Evolutionary conservation across 2,329 filamentous ascomycete species (phyloP).

Genomic region (Pseudogymnoascus sp.): DNA sequence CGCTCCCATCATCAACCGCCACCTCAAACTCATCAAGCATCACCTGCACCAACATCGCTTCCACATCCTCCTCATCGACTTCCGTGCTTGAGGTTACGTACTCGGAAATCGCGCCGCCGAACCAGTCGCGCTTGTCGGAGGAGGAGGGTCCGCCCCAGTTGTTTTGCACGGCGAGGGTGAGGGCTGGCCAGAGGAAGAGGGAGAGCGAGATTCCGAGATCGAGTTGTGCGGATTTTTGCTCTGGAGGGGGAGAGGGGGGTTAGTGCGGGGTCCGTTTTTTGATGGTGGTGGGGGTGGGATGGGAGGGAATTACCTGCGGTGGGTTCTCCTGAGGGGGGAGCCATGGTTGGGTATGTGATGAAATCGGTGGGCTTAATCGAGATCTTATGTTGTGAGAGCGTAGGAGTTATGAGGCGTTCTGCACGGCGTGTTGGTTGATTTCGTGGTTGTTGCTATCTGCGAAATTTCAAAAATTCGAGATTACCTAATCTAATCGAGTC

Average conservation of each 20-base stretch:
- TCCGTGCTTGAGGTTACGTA: slow-evolving; percentile 57
- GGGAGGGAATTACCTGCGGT: slow-evolving; percentile 19
- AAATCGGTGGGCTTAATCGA: not conserved
- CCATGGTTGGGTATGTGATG: not conserved
- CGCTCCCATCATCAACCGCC: slow-evolving; percentile 83
- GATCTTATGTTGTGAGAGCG: not conserved
- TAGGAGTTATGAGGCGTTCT: not conserved
- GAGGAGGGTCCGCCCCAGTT: slow-evolving; percentile 81
- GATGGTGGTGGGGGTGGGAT: not conserved
- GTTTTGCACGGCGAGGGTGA: slow-evolving; percentile 80
- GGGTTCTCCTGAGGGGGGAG: not conserved
- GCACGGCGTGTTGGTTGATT: not conserved
- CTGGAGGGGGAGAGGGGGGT: slow-evolving; percentile 35
- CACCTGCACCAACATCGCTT: slow-evolving; percentile 78
- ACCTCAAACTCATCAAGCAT: slow-evolving; percentile 97
- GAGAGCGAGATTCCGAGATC: slow-evolving; percentile 82
- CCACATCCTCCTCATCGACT: slow-evolving; percentile 72
- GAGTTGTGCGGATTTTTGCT: slow-evolving; percentile 59
- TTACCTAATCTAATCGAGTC: not conserved
- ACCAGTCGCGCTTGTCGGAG: slow-evolving; percentile 90
- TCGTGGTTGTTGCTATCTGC: not conserved
- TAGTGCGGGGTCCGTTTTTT: slow-evolving; percentile 13
- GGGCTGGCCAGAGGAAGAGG: slow-evolving; percentile 80
- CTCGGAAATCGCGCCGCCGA: slow-evolving; percentile 80
- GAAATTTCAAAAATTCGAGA: slow-evolving; percentile 2